A percentile compares a stretch with the other conserved stretches of the same genome.
Evolutionary conservation across 1,284 basidiomycete genomes (phyloP).

Genomic region (Stereum hirsutum): DNA sequence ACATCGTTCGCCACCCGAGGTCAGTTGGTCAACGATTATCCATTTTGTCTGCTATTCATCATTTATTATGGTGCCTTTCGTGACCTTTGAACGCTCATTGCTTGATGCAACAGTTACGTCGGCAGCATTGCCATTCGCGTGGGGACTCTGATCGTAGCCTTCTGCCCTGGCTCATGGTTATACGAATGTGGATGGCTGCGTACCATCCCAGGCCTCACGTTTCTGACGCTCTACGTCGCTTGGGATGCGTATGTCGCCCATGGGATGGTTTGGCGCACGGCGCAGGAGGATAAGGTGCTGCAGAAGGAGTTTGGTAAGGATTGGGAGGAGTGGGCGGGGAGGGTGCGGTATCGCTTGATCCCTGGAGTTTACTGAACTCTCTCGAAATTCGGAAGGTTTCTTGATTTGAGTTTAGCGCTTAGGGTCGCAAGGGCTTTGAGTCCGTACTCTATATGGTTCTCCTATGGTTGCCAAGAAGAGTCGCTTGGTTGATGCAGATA

Average conservation of each 20-base stretch:
- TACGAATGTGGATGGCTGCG: not conserved
- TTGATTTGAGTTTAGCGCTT: too few relatives aligned
- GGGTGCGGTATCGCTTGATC: constrained; percentile 44
- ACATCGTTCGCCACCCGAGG: constrained; percentile 31
- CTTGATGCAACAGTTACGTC: too few relatives aligned
- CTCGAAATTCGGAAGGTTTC: too few relatives aligned
- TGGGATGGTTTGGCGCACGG: constrained; percentile 21
- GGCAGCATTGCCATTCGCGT: not conserved
- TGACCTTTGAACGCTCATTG: too few relatives aligned
- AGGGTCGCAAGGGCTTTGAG: too few relatives aligned
- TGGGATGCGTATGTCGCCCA: constrained; percentile 23
- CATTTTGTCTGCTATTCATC: too few relatives aligned
- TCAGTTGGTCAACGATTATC: constrained; percentile 27
- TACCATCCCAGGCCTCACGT: constrained; percentile 34
- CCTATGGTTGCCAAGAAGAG: too few relatives aligned
- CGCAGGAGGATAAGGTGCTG: constrained; percentile 45
- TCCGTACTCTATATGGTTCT: too few relatives aligned
- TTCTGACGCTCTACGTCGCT: constrained; percentile 43
- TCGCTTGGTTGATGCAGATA: too few relatives aligned
- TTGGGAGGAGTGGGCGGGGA: constrained; percentile 39
- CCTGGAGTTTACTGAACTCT: constrained; percentile 31
- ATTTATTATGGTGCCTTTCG: too few relatives aligned
- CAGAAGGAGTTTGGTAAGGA: constrained; percentile 35
- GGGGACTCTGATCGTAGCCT: constrained; percentile 30
- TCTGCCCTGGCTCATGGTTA: constrained; percentile 19